Evolutionary conservation across 2,329 filamentous ascomycete species (phyloP), one percentile per base, ranked within the genome.

Genomic region (Talaromyces albobiverticillius): DNA sequence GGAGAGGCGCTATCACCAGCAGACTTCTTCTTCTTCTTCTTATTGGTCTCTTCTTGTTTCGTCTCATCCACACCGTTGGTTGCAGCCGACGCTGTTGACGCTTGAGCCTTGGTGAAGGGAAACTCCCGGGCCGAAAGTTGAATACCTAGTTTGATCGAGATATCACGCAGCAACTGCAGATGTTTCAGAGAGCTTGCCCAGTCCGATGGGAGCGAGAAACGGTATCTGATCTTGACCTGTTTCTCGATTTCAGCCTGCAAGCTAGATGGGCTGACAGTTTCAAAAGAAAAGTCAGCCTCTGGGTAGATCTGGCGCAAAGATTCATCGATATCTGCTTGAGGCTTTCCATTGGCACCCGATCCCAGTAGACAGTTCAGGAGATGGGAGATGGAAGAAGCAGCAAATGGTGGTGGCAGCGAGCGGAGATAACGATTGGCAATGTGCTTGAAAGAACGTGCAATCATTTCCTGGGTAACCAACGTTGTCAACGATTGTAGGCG

Each of bases 371-470:
- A 99, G 79, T 99, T 99, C 61, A 99, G 81, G 48, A 99, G 79
- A 69, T 99, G 94, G 6, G 92, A 80, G 57, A 93, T 76, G 69
- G 89, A 93, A 56, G 89, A 79, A 46, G 89, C 82, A n/a, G 87
- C 85, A 59, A 97, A 86, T 13, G 89, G 85, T 59, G 88, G 81
- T 20, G 94, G 90, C 18, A 96, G 75, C 59, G 88, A 84, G 60
- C 88, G 86, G 58, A 99, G 79, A 70, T 95, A 89, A 62, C 82
- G 82, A 69, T 90, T 86, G 54, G 88, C 82, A 59, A 94, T 79
- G 73, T 99, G 93, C 82, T 99, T 99, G 82, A 97, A 96, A 4
- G 89, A 86, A 76, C 94, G 86, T n/a, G 89, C 82, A 60, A 97
- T 82, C 88, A 97, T 97, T 72, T 99, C 94, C 68, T 96, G 93